phyloP scores from a whole-genome alignment of 2,329 filamentous ascomycete genomes.

The Cladosporium sphaerospermum region DNA sequence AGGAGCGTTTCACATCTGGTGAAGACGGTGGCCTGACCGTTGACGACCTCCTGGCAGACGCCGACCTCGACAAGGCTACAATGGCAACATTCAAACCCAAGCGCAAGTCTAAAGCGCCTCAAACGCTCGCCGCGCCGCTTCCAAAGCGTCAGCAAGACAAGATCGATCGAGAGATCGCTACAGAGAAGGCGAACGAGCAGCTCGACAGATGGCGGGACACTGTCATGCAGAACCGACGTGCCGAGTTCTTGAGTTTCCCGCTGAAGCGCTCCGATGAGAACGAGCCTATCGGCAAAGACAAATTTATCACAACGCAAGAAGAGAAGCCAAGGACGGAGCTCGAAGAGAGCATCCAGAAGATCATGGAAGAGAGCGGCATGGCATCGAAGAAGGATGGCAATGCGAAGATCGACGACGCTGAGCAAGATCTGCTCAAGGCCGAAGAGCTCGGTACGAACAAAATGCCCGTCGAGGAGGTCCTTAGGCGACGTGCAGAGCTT shows the following conservation, averaged over 20 bases:
- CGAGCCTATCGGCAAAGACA: constrained; percentile 55
- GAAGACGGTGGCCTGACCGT: constrained; percentile 56
- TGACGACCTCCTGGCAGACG: constrained; percentile 58
- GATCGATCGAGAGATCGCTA: constrained; percentile 74
- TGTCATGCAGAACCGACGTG: constrained; percentile 85
- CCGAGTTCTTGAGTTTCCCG: constrained; percentile 85
- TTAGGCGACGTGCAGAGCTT: constrained; percentile 65
- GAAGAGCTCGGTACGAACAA: constrained; percentile 66
- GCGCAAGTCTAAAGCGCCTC: constrained; percentile 32
- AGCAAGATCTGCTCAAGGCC: constrained; percentile 61
- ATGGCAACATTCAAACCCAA: constrained; percentile 48
- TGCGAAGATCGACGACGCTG: constrained; percentile 32
- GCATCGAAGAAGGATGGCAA: constrained; percentile 51
- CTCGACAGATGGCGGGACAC: constrained; percentile 89
- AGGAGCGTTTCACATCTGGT: constrained; percentile 38
- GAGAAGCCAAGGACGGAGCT: constrained; percentile 69
- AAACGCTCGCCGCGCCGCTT: constrained; percentile 65
- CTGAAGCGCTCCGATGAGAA: constrained; percentile 64
- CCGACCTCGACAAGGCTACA: constrained; percentile 64
- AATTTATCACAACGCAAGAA: constrained; percentile 52
- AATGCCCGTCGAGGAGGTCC: constrained; percentile 65
- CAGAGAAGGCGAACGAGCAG: constrained; percentile 85
- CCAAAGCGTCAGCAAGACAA: constrained; percentile 81
- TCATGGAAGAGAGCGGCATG: constrained; percentile 84
- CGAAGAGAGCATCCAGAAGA: constrained; percentile 77